These are phyloP conservation scores for Orbilia javanica DNA, from an alignment of 2,329 filamentous ascomycete genomes.

Conservation along the genomic window DNA sequence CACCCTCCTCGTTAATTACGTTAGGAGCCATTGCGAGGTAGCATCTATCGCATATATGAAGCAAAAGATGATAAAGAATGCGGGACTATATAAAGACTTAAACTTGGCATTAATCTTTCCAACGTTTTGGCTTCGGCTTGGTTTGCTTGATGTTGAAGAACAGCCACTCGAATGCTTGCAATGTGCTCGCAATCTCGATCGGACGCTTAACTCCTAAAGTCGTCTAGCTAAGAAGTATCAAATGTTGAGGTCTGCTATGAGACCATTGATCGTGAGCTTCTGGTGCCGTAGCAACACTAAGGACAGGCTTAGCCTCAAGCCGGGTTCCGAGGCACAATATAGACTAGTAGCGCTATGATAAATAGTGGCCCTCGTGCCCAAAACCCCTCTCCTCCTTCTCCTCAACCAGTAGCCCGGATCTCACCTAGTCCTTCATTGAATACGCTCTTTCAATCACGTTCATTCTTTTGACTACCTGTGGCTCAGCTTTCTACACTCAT, in stretches of 20 bases:
- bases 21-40: not conserved
- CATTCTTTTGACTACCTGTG: not conserved
- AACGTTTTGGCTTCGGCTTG: slow-evolving; percentile 12
- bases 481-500: not conserved
- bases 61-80: not conserved
- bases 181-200: not conserved
- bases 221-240: no score
- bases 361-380: not conserved
- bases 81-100: not conserved
- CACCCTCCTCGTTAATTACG: not conserved
- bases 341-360: slow-evolving; percentile 2
- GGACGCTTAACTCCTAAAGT: not conserved
- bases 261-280: not conserved
- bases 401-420: not conserved
- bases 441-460: slow-evolving; percentile 14
- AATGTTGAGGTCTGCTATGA: no score
- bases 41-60: slow-evolving; percentile 15
- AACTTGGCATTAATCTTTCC: not conserved
- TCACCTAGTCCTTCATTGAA: slow-evolving; percentile 3
- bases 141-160: slow-evolving; percentile 14
- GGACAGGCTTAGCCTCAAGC: not conserved
- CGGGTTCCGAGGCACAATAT: not conserved
- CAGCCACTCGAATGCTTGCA: not conserved
- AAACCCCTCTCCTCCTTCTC: not conserved
- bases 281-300: no score